Evolutionary conservation across 495 filamentous ascomycete genomes (phyloP).

Genomic region (Letharia columbiana): DNA sequence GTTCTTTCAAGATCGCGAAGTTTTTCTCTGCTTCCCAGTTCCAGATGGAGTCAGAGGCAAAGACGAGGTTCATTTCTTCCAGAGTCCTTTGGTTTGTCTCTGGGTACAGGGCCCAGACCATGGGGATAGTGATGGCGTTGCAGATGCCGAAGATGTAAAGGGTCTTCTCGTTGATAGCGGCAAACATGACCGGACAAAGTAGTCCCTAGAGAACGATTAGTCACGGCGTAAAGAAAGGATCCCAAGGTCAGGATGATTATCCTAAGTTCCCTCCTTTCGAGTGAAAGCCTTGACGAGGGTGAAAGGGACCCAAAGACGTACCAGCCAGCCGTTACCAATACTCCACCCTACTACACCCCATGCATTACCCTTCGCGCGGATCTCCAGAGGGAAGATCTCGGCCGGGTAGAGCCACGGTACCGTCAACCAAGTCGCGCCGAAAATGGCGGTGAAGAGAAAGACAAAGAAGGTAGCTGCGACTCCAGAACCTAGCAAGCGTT

Average conservation of each 20-base stretch:
- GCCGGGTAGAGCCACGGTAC: constrained; percentile 64
- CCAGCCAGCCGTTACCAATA: constrained; percentile 56
- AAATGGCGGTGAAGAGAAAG: constrained; percentile 58
- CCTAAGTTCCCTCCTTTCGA: too few relatives aligned
- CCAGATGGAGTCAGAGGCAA: constrained; percentile 50
- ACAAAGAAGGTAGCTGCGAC: constrained; percentile 56
- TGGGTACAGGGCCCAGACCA: constrained; percentile 58
- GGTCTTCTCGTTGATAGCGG: constrained; percentile 51
- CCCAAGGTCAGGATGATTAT: not conserved
- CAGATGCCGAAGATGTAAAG: constrained; percentile 56
- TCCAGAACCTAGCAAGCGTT: constrained; percentile 27
- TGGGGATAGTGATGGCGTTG: constrained; percentile 52
- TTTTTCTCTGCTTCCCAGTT: constrained; percentile 56
- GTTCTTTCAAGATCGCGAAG: constrained; percentile 40
- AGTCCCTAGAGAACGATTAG: not conserved
- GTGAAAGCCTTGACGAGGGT: not conserved
- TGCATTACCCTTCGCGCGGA: constrained; percentile 59
- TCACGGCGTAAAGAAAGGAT: not conserved
- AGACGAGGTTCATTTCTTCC: constrained; percentile 60
- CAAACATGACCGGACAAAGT: constrained; percentile 55
- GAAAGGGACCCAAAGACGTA: constrained; percentile 2
- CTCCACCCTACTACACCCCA: constrained; percentile 66
- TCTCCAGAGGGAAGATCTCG: constrained; percentile 60
- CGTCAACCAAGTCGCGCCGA: constrained; percentile 63
- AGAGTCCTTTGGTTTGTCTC: constrained; percentile 59